Evolutionary conservation across 805 yeast genomes (phyloP), one percentile per base, ranked within the genome.

Genomic region (Teunomyces lycoperdinae): DNA sequence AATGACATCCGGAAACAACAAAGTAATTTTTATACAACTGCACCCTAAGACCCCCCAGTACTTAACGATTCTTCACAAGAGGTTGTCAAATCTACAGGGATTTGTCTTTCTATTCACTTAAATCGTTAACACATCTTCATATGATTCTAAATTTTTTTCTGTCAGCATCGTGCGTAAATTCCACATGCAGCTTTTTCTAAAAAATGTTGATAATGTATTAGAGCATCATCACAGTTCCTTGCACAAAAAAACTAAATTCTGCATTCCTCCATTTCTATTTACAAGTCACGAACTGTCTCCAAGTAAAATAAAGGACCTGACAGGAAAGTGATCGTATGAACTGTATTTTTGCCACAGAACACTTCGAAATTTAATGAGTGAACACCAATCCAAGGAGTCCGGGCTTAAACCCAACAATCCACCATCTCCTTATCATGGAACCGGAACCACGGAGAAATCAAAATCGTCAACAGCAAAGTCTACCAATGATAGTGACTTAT

Each of bases 401-500:
- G 26, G 41, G 29, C 27, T 20, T 10, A 24, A 24, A 38, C 41
- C 41, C 41, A 38, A 38, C 41, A 38, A 11, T n/a, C 41, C 27
- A 11, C 17, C 41, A 2, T 30, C 41, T 38, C 41, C 41, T 38
- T 38, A 38, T 24, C 17, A 38, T 13, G 41, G 14, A 24, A 38
- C 13, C 41, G 41, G 41, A 9, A 38, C 11, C 10, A 38, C 27
- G 41, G 41, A 38, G 13, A 11, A 38, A 38, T 4, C 9, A 20
- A 24, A 14, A 8, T 5, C 41, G 10, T 13, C 30, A 38, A 13
- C 14, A n/a, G 9, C 43, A 34, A 29, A 38, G 30, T 17, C 47
- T 49, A 40, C 50, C 32, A 50, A 54, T 51, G 65, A 60, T 36
- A 50, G 51, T 17, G 73, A 66, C 29, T 44, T 69, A 34, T 71